phyloP scores from a whole-genome alignment of 2,329 filamentous ascomycete genomes.

The Stemphylium beticola region DNA sequence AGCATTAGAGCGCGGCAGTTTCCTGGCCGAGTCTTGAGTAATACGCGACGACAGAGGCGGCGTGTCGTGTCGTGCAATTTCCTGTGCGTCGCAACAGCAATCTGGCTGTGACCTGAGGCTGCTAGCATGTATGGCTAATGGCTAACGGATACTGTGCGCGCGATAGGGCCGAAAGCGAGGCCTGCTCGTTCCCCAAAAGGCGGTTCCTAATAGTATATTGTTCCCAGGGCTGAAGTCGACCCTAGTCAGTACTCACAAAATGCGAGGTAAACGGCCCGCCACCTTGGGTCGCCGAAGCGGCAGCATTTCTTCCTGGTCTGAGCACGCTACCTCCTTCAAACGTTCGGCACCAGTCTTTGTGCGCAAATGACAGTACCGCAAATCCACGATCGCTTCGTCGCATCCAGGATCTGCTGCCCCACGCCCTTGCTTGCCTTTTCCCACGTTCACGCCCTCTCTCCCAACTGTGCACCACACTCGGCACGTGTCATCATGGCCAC shows the following conservation, averaged over 20 bases:
- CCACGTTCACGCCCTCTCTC: slow-evolving; percentile 27
- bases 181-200: background rate
- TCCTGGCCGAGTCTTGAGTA: slow-evolving; percentile 10
- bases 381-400: slow-evolving; percentile 29
- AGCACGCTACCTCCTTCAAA: slow-evolving; percentile 28
- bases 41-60: slow-evolving; percentile 12
- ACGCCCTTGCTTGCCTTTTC: slow-evolving; percentile 26
- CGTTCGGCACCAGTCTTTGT: slow-evolving; percentile 26
- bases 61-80: slow-evolving; percentile 6
- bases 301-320: slow-evolving; percentile 24
- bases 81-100: slow-evolving; percentile 6
- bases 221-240: slow-evolving; percentile 14
- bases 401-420: slow-evolving; percentile 26
- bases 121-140: too few relatives aligned
- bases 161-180: background rate
- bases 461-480: slow-evolving; percentile 20
- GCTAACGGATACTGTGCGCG: background rate
- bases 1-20: slow-evolving; percentile 20
- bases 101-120: background rate
- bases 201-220: slow-evolving; percentile 2
- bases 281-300: slow-evolving; percentile 32
- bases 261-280: slow-evolving; percentile 32
- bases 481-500: slow-evolving; percentile 43
- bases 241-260: slow-evolving; percentile 8
- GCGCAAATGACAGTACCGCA: slow-evolving; percentile 46